Conservation (phyloP, 805 yeast species). For the Metahyphopichia silvanorum region DNA sequence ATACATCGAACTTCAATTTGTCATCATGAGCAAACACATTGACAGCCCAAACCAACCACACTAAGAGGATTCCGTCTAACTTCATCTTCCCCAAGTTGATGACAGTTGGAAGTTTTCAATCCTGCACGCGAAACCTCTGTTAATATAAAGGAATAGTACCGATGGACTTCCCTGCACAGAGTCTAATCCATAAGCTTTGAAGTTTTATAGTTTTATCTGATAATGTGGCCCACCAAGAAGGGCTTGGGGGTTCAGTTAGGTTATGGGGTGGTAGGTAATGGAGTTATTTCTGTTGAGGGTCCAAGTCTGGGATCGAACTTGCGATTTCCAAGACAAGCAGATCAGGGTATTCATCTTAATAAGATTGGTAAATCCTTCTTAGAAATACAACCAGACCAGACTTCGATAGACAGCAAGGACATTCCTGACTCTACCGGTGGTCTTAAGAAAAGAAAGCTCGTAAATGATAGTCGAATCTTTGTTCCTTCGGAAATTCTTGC, state of each 20-base stretch:
- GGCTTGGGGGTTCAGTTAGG: slow-evolving; percentile 37
- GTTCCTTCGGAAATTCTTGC: slow-evolving; percentile 21
- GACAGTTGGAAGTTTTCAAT: too few relatives aligned
- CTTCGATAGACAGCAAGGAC: too few relatives aligned
- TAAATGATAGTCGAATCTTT: background rate
- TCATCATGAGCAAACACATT: slow-evolving; percentile 7
- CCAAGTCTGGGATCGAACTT: slow-evolving; percentile 10
- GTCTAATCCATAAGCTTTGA: too few relatives aligned
- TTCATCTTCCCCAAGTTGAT: too few relatives aligned
- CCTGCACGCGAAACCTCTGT: too few relatives aligned
- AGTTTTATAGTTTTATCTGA: too few relatives aligned
- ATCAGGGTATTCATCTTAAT: slow-evolving; percentile 13
- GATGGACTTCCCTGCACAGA: too few relatives aligned
- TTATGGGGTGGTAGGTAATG: slow-evolving; percentile 43
- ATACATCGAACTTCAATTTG: slow-evolving; percentile 18
- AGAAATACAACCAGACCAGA: slow-evolving; percentile 7
- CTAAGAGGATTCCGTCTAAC: background rate
- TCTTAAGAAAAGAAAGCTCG: background rate
- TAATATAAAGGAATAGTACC: too few relatives aligned
- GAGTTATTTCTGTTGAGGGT: slow-evolving; percentile 6
- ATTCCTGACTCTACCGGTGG: slow-evolving; percentile 1
- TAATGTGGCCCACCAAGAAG: slow-evolving; percentile 39
- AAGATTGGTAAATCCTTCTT: slow-evolving; percentile 8
- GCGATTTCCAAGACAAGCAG: slow-evolving; percentile 21
- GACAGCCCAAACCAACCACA: slow-evolving; percentile 1